Percentiles rank a stretch among this genome's conserved stretches.
These are phyloP conservation scores for Stagonosporopsis cucurbitacearum DNA, from an alignment of 2,329 filamentous ascomycete species.

Conservation along the genomic window DNA sequence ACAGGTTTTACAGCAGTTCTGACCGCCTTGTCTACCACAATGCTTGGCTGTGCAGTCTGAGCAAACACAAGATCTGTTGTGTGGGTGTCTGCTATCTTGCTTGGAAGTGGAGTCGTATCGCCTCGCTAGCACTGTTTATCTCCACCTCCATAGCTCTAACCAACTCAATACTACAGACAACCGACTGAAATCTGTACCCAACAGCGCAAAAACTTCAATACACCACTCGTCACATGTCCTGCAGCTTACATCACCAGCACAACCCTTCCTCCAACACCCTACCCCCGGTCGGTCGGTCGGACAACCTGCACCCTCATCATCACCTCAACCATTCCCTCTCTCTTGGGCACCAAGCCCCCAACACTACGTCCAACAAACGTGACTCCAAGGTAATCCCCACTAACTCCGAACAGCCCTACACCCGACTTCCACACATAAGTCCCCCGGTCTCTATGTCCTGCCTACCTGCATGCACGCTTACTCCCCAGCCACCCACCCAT, in stretches of 20 bases:
- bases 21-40: background rate
- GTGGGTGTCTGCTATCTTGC: background rate
- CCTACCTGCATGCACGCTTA: background rate
- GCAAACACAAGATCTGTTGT: background rate
- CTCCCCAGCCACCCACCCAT: background rate
- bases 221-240: background rate
- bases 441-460: background rate
- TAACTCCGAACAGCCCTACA: background rate
- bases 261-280: background rate
- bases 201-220: background rate
- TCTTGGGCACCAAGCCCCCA: background rate
- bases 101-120: conserved; percentile 5
- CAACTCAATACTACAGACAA: background rate
- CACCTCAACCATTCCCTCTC: background rate
- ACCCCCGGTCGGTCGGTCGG: background rate
- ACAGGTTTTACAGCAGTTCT: background rate
- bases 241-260: background rate
- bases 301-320: background rate
- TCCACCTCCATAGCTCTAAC: background rate
- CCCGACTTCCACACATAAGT: background rate
- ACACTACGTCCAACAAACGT: background rate
- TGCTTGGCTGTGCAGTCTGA: background rate
- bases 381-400: background rate
- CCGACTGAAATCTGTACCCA: background rate
- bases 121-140: background rate